These are phyloP conservation scores for Mycena galopus DNA, from an alignment of 768 basidiomycete genomes.

Conservation along the genomic window DNA sequence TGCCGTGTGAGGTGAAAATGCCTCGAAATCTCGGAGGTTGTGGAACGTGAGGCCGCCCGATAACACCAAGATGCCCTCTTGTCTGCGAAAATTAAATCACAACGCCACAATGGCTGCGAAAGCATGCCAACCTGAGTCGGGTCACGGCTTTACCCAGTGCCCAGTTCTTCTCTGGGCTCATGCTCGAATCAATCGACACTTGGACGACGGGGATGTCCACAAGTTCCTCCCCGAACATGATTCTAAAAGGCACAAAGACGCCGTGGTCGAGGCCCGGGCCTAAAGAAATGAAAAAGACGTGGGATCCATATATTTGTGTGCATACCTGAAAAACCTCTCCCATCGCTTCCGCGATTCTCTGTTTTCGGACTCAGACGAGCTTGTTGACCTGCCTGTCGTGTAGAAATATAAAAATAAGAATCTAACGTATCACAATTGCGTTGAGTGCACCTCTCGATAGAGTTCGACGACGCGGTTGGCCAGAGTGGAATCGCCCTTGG, in stretches of 20 bases:
- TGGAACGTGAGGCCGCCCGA: conserved; percentile 71
- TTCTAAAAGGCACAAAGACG: conserved; percentile 82
- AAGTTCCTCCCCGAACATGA: conserved; percentile 82
- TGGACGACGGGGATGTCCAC: conserved; percentile 77
- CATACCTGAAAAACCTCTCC: conserved; percentile 62
- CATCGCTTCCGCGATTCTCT: conserved; percentile 75
- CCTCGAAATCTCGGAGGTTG: conserved; percentile 8
- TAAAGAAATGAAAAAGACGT: background rate
- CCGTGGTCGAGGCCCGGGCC: conserved; percentile 84
- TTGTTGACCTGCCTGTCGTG: conserved; percentile 61
- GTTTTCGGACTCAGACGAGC: conserved; percentile 62
- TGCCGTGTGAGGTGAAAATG: conserved; percentile 2
- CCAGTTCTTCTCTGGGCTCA: conserved; percentile 76
- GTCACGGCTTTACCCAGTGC: conserved; percentile 71
- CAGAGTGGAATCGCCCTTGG: conserved; percentile 70
- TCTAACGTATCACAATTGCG: background rate
- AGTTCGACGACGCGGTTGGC: conserved; percentile 71
- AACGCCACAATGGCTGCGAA: background rate
- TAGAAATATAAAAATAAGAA: background rate
- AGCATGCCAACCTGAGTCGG: conserved; percentile 54
- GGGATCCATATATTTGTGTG: background rate
- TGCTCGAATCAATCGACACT: conserved; percentile 72
- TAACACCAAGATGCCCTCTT: conserved; percentile 77
- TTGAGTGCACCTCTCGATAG: conserved; percentile 61
- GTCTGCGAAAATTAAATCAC: conserved; percentile 41